Evolutionary conservation across 352 stramenopile genomes (phyloP), one percentile per base, ranked within the genome.

Genomic region (Thalassiosira mediterranea): DNA sequence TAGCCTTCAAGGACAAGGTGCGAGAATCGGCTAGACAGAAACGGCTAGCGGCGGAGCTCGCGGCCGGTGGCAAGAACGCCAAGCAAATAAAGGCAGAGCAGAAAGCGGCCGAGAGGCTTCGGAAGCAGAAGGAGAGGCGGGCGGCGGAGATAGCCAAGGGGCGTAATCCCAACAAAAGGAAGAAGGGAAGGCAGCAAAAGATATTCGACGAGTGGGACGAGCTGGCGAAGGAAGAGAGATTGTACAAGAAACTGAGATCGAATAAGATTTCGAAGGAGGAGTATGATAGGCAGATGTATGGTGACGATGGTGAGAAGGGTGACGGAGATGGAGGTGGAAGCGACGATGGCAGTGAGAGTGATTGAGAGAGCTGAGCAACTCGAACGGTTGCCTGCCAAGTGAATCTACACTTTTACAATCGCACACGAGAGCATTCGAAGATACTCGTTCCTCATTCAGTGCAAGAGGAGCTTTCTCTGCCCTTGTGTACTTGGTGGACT

Each of bases 181-280:
- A 98, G 87, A 97, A 98, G 74, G 96, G 96, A 25, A 76, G 95
- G 47, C 95, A 99, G 68, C 93, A 97, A 77, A 94, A 96, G 70
- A 98, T 99, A 70, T 91, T 98, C 21, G 96, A 99, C 71, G 97
- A 99, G 81, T 99, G 97, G 97, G 97, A 99, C 61, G 96, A 99
- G 54, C 83, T 99, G 7, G 97, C 96, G 0, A 94, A 94, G 29
- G 96, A 99, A 66, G 97, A 99, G 79, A 91, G 98, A 60, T 93
- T 97, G 64, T 98, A 95, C 86, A 99, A 98, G 83, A 98, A 98
- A 81, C 73, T 99, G 32, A 97, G 97, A 59, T 95, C 95, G 69
- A 96, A 97, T 19, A 99, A 99, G 83, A 98, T 99, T 65, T 94
- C 94, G 0, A 91, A 98, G 74, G 93, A 97, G 38, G 59, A 91